Percentiles rank a stretch among this genome's conserved stretches.
Evolutionary conservation across 2,329 filamentous ascomycete species (phyloP).

Genomic region (Phialophora verrucosa): DNA sequence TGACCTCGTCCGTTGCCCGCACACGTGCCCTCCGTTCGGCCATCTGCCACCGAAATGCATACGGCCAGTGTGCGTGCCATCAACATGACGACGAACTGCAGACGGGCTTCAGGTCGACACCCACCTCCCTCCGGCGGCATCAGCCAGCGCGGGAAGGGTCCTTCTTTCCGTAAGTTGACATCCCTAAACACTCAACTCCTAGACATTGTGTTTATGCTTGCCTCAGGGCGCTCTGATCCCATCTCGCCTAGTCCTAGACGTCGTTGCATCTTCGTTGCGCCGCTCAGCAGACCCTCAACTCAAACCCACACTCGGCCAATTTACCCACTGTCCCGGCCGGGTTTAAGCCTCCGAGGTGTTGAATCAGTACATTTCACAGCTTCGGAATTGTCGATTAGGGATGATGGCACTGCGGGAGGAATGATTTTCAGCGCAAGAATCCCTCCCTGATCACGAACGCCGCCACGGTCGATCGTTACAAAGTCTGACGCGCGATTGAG

Average conservation of each 20-base stretch:
- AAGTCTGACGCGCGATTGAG: slow-evolving; percentile 3
- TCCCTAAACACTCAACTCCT: not conserved
- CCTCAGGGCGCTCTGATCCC: not conserved
- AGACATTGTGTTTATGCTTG: not conserved
- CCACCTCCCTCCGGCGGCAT: slow-evolving; percentile 15
- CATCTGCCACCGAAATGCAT: slow-evolving; percentile 22
- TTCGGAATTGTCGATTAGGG: not conserved
- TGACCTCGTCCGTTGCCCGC: not conserved
- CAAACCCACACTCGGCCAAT: not conserved
- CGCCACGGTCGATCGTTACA: not conserved
- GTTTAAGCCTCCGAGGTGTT: not conserved
- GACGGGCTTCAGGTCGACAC: slow-evolving; percentile 2
- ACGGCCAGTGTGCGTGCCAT: slow-evolving; percentile 2
- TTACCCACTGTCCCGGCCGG: slow-evolving; percentile 2
- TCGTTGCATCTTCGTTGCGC: not conserved
- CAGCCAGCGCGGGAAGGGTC: slow-evolving; percentile 8
- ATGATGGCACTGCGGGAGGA: slow-evolving; percentile 13
- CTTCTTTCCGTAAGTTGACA: not conserved
- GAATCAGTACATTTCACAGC: slow-evolving; percentile 7
- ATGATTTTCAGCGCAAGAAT: slow-evolving; percentile 10
- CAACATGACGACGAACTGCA: slow-evolving; percentile 21
- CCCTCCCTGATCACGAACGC: slow-evolving; percentile 1
- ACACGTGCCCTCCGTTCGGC: slow-evolving; percentile 9
- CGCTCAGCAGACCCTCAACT: no score
- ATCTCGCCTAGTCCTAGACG: not conserved